These are phyloP conservation scores for Daldinia bambusicola DNA, from an alignment of 495 filamentous ascomycete genomes.

Conservation along the genomic window DNA sequence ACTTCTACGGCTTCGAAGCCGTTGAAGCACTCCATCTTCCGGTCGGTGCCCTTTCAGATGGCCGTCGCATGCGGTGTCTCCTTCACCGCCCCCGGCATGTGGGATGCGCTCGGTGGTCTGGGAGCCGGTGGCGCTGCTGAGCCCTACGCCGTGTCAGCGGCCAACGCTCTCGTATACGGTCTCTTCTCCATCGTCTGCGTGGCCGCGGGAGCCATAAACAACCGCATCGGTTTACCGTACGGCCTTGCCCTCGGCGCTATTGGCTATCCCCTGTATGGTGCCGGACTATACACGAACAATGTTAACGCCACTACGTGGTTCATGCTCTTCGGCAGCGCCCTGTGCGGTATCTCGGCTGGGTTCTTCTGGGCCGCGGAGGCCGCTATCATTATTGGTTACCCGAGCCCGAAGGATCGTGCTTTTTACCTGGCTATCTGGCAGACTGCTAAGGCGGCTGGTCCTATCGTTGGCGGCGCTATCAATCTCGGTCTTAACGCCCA, in stretches of 20 bases:
- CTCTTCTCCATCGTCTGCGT: conserved; percentile 50
- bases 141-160: conserved; percentile 48
- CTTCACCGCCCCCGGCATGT: conserved; percentile 48
- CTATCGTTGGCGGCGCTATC: conserved; percentile 44
- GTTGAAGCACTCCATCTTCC: conserved; percentile 38
- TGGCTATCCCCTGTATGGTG: conserved; percentile 42
- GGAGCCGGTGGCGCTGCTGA: conserved; percentile 47
- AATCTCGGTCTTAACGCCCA: conserved; percentile 42
- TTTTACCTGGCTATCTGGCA: conserved; percentile 50
- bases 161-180: conserved; percentile 49
- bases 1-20: conserved; percentile 11
- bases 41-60: conserved; percentile 50
- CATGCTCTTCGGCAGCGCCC: conserved; percentile 41
- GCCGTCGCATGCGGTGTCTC: conserved; percentile 47
- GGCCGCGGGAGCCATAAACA: conserved; percentile 49
- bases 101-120: conserved; percentile 48
- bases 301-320: conserved; percentile 41
- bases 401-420: conserved; percentile 35
- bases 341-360: conserved; percentile 42
- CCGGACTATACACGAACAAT: conserved; percentile 44
- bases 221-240: conserved; percentile 48
- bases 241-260: conserved; percentile 46
- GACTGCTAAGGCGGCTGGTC: conserved; percentile 45
- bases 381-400: conserved; percentile 44
- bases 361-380: conserved; percentile 46